Base-by-base conservation (phyloP, 1,284 basidiomycete species). In the Spongispora temasekensis region DNA sequence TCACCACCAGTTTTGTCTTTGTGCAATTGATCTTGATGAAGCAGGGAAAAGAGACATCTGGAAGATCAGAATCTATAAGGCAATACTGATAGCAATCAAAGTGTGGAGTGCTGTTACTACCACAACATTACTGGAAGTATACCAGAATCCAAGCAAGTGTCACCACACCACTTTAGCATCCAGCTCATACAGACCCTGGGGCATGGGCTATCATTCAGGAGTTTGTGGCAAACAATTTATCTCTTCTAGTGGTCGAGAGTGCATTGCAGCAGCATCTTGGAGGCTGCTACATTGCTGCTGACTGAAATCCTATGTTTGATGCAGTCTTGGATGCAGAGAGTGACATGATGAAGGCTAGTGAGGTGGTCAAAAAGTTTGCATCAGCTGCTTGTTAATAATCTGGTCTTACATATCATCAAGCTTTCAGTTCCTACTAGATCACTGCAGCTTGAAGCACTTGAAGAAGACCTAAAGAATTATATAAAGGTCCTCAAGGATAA, bases 21-120 rank as follows among this genome's bases (percentile, higher is more conserved):
- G 56, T 37, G 69, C 71, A 15, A 61, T 76, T 53, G 61, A 73
- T 50, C 66, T 55, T 10, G 66, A 77, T 58, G 67, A 73, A 15
- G 64, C 40, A 77, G 73, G 58, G 65, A 74, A n/a, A n/a, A n/a
- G n/a, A n/a, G n/a, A n/a, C n/a, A n/a, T n/a, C n/a, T n/a, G n/a
- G n/a, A n/a, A n/a, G 10, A 69, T 77, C 35, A 61, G 71, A 52
- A 64, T 67, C 67, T 73, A 10, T 64, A 12, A 32, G 12, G 32
- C 12, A 12, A 32, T 32, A 12, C 6, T 32, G 32, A 32, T 32
- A 12, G 32, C 32, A 32, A 32, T 12, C 32, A 6, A 32, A 32
- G 32, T 12, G 6, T 32, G 32, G 32, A 32, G 32, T 32, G 32
- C 32, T 32, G 32, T 32, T 12, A 32, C 32, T 7, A 7, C 32